These are phyloP conservation scores for Gigaspora rosea DNA, from an alignment of 192 early-diverging fungal genomes.

Conservation along the genomic window DNA sequence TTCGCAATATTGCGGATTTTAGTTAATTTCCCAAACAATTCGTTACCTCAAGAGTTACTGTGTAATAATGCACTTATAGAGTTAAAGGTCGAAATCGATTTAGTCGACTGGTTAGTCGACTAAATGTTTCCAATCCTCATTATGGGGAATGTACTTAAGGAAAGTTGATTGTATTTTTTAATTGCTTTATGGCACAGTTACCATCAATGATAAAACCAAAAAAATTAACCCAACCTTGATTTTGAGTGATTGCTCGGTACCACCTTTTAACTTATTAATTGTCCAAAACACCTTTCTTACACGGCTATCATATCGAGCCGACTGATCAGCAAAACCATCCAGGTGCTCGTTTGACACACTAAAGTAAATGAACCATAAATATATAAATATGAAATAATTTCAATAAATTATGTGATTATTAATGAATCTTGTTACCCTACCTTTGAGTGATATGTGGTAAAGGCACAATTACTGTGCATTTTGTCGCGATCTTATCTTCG, in stretches of 20 bases:
- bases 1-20: too few species aligned
- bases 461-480: conserved; percentile 10
- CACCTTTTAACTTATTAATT: conserved; percentile 21
- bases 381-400: background rate
- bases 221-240: conserved; percentile 11
- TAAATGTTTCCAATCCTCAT: too few species aligned
- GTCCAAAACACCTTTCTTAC: conserved; percentile 14
- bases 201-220: background rate
- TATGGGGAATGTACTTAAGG: too few species aligned
- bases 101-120: too few species aligned
- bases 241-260: conserved; percentile 9
- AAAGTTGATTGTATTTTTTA: too few species aligned
- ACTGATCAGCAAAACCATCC: background rate
- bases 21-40: too few species aligned
- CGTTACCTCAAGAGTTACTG: too few species aligned
- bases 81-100: too few species aligned
- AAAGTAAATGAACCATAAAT: background rate
- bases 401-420: background rate
- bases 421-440: background rate
- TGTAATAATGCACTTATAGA: too few species aligned
- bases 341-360: background rate
- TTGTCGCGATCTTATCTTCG: background rate
- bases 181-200: background rate
- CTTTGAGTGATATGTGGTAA: conserved; percentile 8
- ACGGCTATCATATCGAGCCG: conserved; percentile 9